Conservation (phyloP, 106 monocot species). For the Acorus gramineus region DNA sequence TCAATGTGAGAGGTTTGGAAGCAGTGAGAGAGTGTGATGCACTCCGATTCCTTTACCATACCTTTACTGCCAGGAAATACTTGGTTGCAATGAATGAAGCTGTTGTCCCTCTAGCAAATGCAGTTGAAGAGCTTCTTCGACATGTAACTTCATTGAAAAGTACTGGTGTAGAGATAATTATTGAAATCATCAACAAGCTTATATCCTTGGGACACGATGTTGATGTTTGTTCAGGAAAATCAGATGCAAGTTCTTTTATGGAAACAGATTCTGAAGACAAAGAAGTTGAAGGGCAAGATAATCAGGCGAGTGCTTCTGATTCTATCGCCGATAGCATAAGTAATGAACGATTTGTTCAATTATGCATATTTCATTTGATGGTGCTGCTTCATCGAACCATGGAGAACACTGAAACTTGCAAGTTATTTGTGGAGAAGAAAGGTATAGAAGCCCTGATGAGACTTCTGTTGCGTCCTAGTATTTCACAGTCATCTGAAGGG, state of each 20-base stretch:
- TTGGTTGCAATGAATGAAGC: constrained; percentile 97
- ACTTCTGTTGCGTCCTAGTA: constrained; percentile 79
- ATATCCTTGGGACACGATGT: constrained; percentile 40
- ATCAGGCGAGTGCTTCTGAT: constrained; percentile 65
- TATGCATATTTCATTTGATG: constrained; percentile 91
- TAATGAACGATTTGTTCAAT: constrained; percentile 77
- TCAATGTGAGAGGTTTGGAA: constrained; percentile 80
- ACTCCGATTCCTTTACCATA: constrained; percentile 68
- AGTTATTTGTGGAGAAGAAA: constrained; percentile 91
- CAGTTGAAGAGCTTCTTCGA: constrained; percentile 91
- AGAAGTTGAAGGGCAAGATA: constrained; percentile 41
- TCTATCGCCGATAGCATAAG: constrained; percentile 49
- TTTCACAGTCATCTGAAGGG: constrained; percentile 90
- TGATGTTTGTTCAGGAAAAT: constrained; percentile 24
- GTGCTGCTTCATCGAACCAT: constrained; percentile 81
- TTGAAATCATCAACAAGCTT: constrained; percentile 81
- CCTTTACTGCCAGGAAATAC: constrained; percentile 85
- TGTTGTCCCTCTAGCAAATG: constrained; percentile 94
- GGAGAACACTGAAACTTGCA: constrained; percentile 95
- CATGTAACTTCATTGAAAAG: constrained; percentile 86
- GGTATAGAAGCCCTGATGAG: constrained; percentile 71
- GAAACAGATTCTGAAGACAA: constrained; percentile 72
- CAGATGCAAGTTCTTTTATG: constrained; percentile 66
- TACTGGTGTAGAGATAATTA: constrained; percentile 82
- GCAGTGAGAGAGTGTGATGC: constrained; percentile 64